These are phyloP conservation scores for Calonectria pseudoturangicola DNA, from an alignment of 2,329 filamentous ascomycete species.

Conservation along the genomic window DNA sequence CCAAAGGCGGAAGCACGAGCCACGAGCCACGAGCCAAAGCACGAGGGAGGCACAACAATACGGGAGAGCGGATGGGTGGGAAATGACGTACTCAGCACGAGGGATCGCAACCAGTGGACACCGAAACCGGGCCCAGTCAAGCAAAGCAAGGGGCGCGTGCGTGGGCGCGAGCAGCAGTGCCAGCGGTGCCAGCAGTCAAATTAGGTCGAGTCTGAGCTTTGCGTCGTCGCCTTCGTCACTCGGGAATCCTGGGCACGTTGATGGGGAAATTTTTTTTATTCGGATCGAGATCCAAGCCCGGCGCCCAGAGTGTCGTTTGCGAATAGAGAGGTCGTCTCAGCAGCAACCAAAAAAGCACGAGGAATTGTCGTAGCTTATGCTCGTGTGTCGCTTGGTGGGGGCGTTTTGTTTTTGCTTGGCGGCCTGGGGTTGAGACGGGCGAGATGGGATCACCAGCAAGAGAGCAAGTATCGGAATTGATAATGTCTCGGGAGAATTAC, in stretches of 20 bases:
- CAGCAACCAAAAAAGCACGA: slow-evolving; percentile 18
- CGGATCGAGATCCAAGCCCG: slow-evolving; percentile 10
- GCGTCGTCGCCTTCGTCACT: slow-evolving; percentile 1
- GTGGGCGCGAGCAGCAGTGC: background rate
- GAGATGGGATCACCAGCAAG: slow-evolving; percentile 30
- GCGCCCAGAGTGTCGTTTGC: slow-evolving; percentile 19
- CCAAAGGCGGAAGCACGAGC: slow-evolving; percentile 17
- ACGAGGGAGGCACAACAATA: slow-evolving; percentile 18
- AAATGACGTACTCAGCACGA: slow-evolving; percentile 33
- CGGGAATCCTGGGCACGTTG: background rate
- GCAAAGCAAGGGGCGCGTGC: slow-evolving; percentile 21
- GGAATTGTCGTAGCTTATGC: slow-evolving; percentile 17
- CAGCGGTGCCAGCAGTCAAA: background rate
- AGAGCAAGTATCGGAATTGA: slow-evolving; percentile 23
- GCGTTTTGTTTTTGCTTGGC: slow-evolving; percentile 19
- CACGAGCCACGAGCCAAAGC: slow-evolving; percentile 25
- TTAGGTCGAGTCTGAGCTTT: background rate
- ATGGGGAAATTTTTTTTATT: background rate
- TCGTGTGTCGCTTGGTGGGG: slow-evolving; percentile 21
- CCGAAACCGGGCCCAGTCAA: slow-evolving; percentile 29
- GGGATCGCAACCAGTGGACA: slow-evolving; percentile 27
- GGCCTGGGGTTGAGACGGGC: slow-evolving; percentile 17
- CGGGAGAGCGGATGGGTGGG: slow-evolving; percentile 5
- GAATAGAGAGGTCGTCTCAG: slow-evolving; percentile 20
- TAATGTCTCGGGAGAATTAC: slow-evolving; percentile 33